Evolutionary conservation across 1,284 basidiomycete genomes (phyloP), one percentile per base, ranked within the genome.

Genomic region (Cryptococcus amylolentus): DNA sequence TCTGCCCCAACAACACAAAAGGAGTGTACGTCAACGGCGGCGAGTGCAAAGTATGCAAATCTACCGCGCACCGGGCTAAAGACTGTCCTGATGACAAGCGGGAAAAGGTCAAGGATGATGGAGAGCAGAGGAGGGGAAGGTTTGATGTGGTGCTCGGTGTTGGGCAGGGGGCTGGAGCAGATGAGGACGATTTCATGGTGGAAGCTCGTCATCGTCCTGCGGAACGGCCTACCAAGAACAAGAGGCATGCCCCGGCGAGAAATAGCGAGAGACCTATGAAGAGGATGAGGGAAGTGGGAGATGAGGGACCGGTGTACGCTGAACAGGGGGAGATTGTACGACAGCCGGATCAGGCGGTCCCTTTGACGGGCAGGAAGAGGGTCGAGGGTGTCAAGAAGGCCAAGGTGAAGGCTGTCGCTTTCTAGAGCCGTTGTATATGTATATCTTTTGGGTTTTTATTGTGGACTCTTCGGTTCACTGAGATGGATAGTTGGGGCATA

Each of bases 1-100:
- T 83, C 18, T 97, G 93, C 75, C 88, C 89, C 0, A 78, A 88
- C 67, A 96, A 96, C 69, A 82, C 83, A 56, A 87, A 84, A 59
- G 92, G 93, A 1, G 82, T 96, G 28, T 97, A 96, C 69, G 90
- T 91, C 0, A 88, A 94, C 62, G 93, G 93, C 23, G 93, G 93
- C 3, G 83, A 81, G 56, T 97, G 93, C 71, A 95, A 92, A 70
- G 80, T 96, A 10, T 97, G 93, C 70, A 84, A 85, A 4, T 84
- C 88, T 51, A 92, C 86, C 4, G 83, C 85, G 1, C 93, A 96
- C 78, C 81, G 95, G 10, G 92, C 91, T 0, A 88, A 85, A 67
- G 85, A 95, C 73, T 97, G 93, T 71, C 77, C 77, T 14, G 71
- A 70, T 28, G 67, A 66, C 80, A 79, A 31, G 72, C 88, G 57